Conservation (phyloP, 1,284 basidiomycete species). For the Crepidotus sp. region DNA sequence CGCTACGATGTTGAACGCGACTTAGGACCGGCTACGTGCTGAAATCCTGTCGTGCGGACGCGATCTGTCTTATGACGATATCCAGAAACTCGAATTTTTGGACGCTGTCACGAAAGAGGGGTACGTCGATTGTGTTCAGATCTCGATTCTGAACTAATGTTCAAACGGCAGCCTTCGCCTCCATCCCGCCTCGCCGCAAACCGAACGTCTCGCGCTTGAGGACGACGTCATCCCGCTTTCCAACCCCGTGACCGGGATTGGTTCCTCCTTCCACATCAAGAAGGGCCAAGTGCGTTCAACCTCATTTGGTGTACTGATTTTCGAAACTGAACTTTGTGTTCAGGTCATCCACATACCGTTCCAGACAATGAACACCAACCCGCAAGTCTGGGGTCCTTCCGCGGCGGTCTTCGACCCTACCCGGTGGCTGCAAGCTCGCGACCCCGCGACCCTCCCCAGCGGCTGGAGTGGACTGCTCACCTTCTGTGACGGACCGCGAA, state of each 20-base stretch:
- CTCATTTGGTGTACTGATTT: background rate
- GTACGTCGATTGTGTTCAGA: conserved; percentile 8
- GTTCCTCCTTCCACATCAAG: conserved; percentile 28
- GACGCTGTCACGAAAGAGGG: conserved; percentile 25
- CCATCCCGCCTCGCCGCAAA: conserved; percentile 31
- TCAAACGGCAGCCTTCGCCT: conserved; percentile 27
- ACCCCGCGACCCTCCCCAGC: conserved; percentile 27
- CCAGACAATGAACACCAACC: conserved; percentile 28
- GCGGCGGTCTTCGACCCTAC: conserved; percentile 36
- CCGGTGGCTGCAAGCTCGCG: conserved; percentile 27
- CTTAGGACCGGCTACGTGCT: conserved; percentile 19
- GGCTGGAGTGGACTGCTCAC: conserved; percentile 27
- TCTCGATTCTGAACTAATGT: background rate
- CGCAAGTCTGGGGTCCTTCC: conserved; percentile 34
- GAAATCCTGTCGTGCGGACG: conserved; percentile 19
- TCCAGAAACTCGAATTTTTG: conserved; percentile 21
- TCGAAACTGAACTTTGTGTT: background rate
- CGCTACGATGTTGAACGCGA: background rate
- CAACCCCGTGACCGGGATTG: conserved; percentile 26
- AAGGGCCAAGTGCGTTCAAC: conserved; percentile 28
- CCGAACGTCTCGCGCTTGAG: conserved; percentile 27
- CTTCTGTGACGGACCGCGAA: conserved; percentile 34
- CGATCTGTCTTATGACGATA: conserved; percentile 20
- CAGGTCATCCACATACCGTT: conserved; percentile 28
- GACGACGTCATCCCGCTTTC: conserved; percentile 39